phyloP scores from a whole-genome alignment of 192 early-diverging fungal species.

The Chytriomyces sp. region DNA sequence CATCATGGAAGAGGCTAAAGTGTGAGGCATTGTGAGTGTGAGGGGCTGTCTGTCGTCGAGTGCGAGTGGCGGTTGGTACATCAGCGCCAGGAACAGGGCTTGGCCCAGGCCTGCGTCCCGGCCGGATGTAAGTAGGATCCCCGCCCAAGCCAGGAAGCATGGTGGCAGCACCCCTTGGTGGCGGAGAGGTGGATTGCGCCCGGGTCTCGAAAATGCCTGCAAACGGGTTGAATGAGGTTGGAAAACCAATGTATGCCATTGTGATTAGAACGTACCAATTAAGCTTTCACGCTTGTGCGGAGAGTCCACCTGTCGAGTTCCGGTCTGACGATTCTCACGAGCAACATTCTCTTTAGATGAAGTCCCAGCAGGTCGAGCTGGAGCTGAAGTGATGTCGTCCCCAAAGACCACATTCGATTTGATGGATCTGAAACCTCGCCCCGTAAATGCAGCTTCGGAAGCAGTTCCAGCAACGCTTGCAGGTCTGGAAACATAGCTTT shows the following conservation, averaged over 20 bases:
- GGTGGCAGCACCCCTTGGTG: background rate
- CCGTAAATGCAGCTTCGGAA: background rate
- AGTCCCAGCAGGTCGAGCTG: background rate
- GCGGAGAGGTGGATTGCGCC: background rate
- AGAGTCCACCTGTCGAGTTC: background rate
- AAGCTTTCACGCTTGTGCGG: background rate
- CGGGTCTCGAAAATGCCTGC: background rate
- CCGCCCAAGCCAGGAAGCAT: background rate
- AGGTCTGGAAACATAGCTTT: background rate
- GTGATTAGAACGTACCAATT: background rate
- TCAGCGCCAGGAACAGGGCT: background rate
- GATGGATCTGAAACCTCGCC: background rate
- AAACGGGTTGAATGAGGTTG: background rate
- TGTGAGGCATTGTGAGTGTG: background rate
- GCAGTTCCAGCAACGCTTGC: background rate
- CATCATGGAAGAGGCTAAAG: background rate
- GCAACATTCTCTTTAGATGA: background rate
- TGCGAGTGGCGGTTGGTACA: background rate
- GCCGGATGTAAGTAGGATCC: background rate
- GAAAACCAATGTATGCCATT: background rate
- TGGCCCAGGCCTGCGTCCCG: constrained; percentile 7
- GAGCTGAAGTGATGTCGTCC: background rate
- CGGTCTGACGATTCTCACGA: background rate
- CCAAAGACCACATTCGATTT: constrained; percentile 23
- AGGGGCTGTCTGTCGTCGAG: background rate